These are phyloP conservation scores for Pythium dissimile DNA, from an alignment of 352 stramenopile species.

Conservation along the genomic window DNA sequence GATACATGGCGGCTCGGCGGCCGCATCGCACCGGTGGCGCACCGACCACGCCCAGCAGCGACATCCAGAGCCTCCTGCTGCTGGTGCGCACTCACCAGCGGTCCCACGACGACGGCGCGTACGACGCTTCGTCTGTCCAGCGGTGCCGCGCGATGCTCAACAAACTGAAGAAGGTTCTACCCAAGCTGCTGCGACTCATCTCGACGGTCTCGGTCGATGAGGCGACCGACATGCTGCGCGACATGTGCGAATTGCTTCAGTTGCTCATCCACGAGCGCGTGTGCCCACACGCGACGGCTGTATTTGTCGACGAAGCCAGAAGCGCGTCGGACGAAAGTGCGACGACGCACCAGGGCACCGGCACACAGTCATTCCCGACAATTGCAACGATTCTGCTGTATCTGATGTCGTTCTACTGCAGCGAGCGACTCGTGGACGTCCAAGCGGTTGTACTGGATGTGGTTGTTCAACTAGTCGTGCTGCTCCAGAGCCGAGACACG, in stretches of 20 bases:
- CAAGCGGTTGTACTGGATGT: slow-evolving; percentile 14
- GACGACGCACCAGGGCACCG: neutral
- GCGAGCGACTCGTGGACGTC: slow-evolving; percentile 13
- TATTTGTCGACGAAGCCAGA: slow-evolving; percentile 20
- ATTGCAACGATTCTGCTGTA: slow-evolving; percentile 27
- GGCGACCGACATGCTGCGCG: slow-evolving; percentile 13
- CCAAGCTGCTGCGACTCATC: slow-evolving; percentile 22
- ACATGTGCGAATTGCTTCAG: slow-evolving; percentile 24
- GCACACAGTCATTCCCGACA: slow-evolving; percentile 21
- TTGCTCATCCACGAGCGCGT: slow-evolving; percentile 21
- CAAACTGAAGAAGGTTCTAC: slow-evolving; percentile 24
- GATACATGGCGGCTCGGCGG: slow-evolving; percentile 38
- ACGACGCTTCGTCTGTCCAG: slow-evolving; percentile 8
- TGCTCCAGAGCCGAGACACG: slow-evolving; percentile 20
- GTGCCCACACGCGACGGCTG: slow-evolving; percentile 17
- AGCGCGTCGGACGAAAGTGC: neutral
- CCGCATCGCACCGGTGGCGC: neutral
- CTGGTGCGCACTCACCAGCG: slow-evolving; percentile 17
- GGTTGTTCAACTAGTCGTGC: slow-evolving; percentile 18
- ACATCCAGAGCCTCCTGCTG: slow-evolving; percentile 21
- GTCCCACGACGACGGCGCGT: slow-evolving; percentile 20
- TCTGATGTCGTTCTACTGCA: slow-evolving; percentile 26
- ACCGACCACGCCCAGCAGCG: slow-evolving; percentile 1
- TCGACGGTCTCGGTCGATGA: neutral
- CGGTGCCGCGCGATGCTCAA: slow-evolving; percentile 24